Evolutionary conservation across 2,329 filamentous ascomycete genomes (phyloP), one percentile per base, ranked within the genome.

Genomic region (Lojkania enalia): DNA sequence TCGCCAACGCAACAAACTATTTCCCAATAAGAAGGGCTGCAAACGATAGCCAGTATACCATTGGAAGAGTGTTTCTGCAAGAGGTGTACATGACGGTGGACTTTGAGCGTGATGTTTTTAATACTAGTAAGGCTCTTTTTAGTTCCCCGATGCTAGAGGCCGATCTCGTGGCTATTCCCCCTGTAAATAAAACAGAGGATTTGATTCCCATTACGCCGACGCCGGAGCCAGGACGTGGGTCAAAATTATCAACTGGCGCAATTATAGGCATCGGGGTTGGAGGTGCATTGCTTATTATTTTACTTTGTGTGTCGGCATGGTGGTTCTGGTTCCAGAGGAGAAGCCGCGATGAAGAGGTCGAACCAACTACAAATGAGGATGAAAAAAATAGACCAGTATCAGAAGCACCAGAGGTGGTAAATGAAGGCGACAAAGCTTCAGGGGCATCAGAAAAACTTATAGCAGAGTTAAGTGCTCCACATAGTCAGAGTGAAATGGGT

Each of bases 51-150:
- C 74, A 79, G 48, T 76, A 80, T 59, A 78, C 83, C 13, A 75
- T 87, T 29, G 84, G 84, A 13, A 76, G 84, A 21, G 76, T 79
- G 0, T 86, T 87, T 52, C 68, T 87, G 41, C 84, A 87, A 58
- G 84, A 87, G 64, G 77, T 83, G 4, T 74, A 74, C 44, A 46
- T 74, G 16, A 63, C 58, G 6, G 67, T 69, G 15, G 69, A 74
- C 47, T 73, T 66, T 53, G 71, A 74, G 42, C 57, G 64, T n/a
- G 50, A 54, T n/a, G 57, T 54, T 18, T 73, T 74, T 62, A 66
- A 67, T 37, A 54, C 74, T 2, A 65, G 63, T 9, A 69, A 67
- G 42, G 40, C 41, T 35, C 16, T 14, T n/a, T 27, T 27, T n/a
- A 27, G 12, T 40, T 40, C 20, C 45, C 38, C 21, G 40, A 9